Conservation (phyloP, 23 red algal species). For the Gracilaria domingensis region DNA sequence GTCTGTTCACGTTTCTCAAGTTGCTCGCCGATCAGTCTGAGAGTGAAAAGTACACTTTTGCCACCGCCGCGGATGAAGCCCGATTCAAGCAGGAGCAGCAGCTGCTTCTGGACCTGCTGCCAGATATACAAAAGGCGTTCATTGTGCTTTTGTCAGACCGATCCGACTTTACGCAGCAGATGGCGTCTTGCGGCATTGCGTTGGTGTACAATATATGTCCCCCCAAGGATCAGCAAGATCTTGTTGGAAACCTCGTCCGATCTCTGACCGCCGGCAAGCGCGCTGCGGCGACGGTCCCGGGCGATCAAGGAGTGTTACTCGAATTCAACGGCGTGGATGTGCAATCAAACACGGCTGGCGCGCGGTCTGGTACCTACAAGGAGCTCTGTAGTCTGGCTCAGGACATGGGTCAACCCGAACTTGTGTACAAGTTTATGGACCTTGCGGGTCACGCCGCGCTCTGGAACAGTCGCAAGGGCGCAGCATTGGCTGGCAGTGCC, state of each 20-base stretch:
- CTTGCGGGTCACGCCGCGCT: constrained; percentile 69
- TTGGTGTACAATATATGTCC: constrained; percentile 66
- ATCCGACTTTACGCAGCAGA: constrained; percentile 71
- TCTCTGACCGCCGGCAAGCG: constrained; percentile 62
- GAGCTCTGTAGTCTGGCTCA: constrained; percentile 67
- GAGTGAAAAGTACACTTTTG: constrained; percentile 22
- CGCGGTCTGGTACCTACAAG: constrained; percentile 68
- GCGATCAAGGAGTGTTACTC: constrained; percentile 63
- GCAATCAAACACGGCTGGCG: constrained; percentile 1
- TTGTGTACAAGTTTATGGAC: constrained; percentile 89
- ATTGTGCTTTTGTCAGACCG: constrained; percentile 63
- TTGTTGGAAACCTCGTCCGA: constrained; percentile 62
- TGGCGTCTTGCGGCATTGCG: constrained; percentile 74
- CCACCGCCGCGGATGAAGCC: constrained; percentile 26
- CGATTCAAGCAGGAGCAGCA: constrained; percentile 45
- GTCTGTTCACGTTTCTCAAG: constrained; percentile 64
- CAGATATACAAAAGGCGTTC: constrained; percentile 70
- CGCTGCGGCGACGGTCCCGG: constrained; percentile 72
- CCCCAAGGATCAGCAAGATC: constrained; percentile 53
- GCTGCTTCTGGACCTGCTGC: constrained; percentile 29
- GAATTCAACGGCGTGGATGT: constrained; percentile 55
- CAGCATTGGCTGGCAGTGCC: constrained; percentile 74
- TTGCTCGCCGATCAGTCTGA: constrained; percentile 28
- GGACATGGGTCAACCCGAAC: constrained; percentile 79
- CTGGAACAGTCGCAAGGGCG: constrained; percentile 78